Base-by-base conservation (phyloP, 768 basidiomycete genomes). In the Gloeophyllum trabeum region DNA sequence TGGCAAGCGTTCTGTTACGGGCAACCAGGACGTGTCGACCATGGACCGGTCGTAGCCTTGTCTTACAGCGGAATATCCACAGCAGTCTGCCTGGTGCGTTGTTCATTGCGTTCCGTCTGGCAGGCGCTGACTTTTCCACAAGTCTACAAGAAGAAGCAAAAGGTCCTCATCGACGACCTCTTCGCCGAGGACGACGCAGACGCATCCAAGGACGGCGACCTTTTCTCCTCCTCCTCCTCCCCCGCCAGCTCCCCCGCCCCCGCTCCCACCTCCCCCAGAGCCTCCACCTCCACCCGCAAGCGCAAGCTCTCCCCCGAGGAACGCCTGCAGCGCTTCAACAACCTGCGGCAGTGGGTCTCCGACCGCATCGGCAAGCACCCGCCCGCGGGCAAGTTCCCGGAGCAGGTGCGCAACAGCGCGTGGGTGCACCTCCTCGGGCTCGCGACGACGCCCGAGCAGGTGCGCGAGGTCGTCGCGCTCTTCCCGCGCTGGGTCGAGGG, bases 381-480 rank as follows among this genome's bases (percentile, higher is more conserved):
- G 5, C 13, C 36, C 13, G 40, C 50, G 2, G 44, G 57, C 20
- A 56, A 55, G 37, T 48, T 48, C 4, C 61, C 65, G 5, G 23
- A 43, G 14, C 53, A 63, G 45, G 66, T 76, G 28, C 61, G 69
- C 28, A 58, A 68, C 24, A 61, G 63, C 12, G 62, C 69, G 2
- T 79, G 76, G 74, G 46, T 64, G 19, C 65, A 71, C 24, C 58
- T 79, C 13, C 61, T 79, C 22, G 62, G 66, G 43, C 63, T 79
- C 35, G 73, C 75, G 6, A 61, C 50, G 43, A 70, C 66, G 7
- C 56, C 66, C 39, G 68, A 70, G 43, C 68, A 81, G 44, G 57
- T 81, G 5, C 64, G 64, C 41, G 54, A 57, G 37, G 59, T 78
- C 4, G 60, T 57, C 7, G 66, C 67, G 22, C 41, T 70, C 34